Base-by-base conservation (phyloP, 805 yeast species). In the Wickerhamiella domercqiae region DNA sequence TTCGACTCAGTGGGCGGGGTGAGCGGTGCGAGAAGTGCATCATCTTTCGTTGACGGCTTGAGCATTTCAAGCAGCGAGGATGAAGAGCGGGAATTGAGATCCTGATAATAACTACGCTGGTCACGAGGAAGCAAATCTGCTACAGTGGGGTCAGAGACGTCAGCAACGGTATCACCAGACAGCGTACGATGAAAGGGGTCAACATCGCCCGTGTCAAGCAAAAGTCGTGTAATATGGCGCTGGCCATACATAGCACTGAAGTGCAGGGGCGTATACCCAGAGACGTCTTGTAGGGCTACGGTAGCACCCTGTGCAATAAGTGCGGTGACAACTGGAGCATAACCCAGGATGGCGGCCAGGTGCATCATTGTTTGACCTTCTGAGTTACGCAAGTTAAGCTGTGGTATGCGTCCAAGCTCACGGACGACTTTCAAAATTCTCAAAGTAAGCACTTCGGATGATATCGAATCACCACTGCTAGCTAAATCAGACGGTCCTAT, bases 301-400 rank as follows among this genome's bases (percentile, higher is more conserved):
- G 48, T 39, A 41, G 83, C 76, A 28, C 75, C 77, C 29, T 60
- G 71, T 35, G 67, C 73, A 3, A 86, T 61, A 50, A 90, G 65
- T 20, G 75, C 75, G 18, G 68, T 60, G 14, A 73, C 70, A 38
- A 90, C 64, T 24, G 68, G 65, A 30, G 61, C 55, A 49, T 81
- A 80, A 16, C 87, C 87, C 51, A 77, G 74, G 41, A 80, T 55
- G 7, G 84, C 68, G 1, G 97, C 84, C 43, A 90, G 64, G 57
- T 90, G 98, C 36, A 90, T 61, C 65, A 90, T 64, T 0, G 93
- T 75, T 55, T 90, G 95, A 13, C 95, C 94, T 52, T 81, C 81
- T 21, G 59, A 45, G 41, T 86, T 90, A 49, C 84, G 73, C 46
- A 84, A 65, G 20, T 82, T 83, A 74, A 90, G 71, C 52, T 83